Conservation (phyloP, 169 alveolate genomes). For the Plasmodium fragile region DNA sequence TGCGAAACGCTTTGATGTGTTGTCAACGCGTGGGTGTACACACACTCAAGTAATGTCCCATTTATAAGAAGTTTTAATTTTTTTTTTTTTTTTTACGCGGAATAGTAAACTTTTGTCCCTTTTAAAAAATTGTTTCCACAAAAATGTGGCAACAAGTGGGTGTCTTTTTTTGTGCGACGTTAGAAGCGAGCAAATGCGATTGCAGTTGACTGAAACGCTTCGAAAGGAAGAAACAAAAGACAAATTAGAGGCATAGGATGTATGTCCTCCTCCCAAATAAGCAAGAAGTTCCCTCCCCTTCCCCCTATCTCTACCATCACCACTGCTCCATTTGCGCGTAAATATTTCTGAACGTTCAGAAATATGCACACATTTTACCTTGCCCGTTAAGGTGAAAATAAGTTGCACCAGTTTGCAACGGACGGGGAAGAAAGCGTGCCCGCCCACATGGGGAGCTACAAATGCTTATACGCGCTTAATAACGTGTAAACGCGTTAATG, state of each 20-base stretch:
- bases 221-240: not conserved
- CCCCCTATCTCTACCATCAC: not conserved
- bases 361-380: conserved; percentile 3
- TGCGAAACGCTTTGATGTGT: conserved; percentile 76
- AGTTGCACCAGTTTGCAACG: conserved; percentile 65
- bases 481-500: not conserved
- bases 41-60: not conserved
- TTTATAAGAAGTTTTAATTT: conserved; percentile 21
- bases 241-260: not conserved
- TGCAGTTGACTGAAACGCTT: not conserved
- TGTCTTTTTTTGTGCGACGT: not conserved
- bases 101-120: not conserved
- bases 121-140: not conserved
- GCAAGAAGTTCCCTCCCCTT: not conserved
- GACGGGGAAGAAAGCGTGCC: not conserved
- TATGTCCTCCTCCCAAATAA: not conserved
- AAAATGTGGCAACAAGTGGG: not conserved
- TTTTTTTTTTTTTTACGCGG: not conserved
- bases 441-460: not conserved
- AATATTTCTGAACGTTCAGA: conserved; percentile 16
- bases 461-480: not conserved
- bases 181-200: not conserved
- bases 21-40: not conserved
- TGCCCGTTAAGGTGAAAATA: conserved; percentile 11
- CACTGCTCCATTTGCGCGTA: not conserved